Percentiles rank a stretch among this genome's conserved stretches.
phyloP scores from a whole-genome alignment of 148 eudicot genomes.

The Arbutus unedo region DNA sequence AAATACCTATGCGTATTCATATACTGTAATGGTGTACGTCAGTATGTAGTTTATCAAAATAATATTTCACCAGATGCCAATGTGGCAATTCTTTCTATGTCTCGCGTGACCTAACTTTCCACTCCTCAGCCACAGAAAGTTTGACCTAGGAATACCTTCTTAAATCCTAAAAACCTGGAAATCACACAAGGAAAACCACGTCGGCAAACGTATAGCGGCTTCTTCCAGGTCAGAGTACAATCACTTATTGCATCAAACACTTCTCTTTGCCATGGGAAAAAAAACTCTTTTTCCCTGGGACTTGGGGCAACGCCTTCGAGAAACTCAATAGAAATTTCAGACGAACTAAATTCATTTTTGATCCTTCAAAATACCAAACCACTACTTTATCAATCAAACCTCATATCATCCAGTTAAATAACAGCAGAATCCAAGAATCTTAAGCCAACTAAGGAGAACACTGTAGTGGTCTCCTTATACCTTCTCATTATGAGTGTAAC shows the following conservation, averaged over 20 bases:
- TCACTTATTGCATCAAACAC: neutral
- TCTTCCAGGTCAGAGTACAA: neutral
- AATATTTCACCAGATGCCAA: neutral
- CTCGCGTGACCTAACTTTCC: neutral
- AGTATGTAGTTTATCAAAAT: neutral
- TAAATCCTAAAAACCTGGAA: neutral
- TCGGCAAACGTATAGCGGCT: neutral
- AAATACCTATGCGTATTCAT: neutral
- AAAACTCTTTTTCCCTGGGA: neutral
- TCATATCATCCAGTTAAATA: neutral
- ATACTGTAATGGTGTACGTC: neutral
- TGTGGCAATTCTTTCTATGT: neutral
- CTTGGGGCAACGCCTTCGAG: neutral
- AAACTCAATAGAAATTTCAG: neutral
- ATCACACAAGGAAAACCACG: neutral
- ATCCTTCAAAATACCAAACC: neutral
- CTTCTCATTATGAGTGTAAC: neutral
- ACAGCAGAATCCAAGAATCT: neutral
- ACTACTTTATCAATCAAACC: neutral
- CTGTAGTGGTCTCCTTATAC: neutral
- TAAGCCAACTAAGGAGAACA: neutral
- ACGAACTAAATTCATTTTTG: neutral
- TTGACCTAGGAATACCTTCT: neutral
- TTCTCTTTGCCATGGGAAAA: neutral
- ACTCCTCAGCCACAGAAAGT: neutral